Base-by-base conservation (phyloP, 257 asterid species). In the Solanum chiquidenum region DNA sequence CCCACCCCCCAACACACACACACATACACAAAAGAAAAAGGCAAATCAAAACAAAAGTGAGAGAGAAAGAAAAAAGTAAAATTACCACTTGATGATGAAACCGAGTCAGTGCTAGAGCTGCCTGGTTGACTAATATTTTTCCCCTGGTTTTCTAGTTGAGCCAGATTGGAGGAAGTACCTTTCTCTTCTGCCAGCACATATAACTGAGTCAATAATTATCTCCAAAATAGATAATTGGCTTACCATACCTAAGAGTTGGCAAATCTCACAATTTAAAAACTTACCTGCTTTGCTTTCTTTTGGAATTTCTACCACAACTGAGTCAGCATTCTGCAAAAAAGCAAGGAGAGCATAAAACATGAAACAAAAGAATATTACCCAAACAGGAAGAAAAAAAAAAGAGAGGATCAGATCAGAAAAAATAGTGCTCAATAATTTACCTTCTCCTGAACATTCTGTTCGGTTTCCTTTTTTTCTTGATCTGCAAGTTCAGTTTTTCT, bases 41-140 rank as follows among this genome's bases (percentile, higher is more conserved):
- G 6, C 71, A 86, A 72, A 31, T 40, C 83, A 82, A 44, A 90
- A 80, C 23, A 75, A 87, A 86, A 29, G 38, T 27, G 40, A 27
- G 42, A 27, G 18, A 31, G 20, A 80, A 21, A 79, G 69, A 46
- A 13, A 79, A 79, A 44, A 18, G 38, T 80, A 80, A 80, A 77
- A 69, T 87, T 91, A 96, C 95, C 95, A 87, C 96, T 92, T 72
- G 96, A 93, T 71, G 94, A 94, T 74, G 94, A 95, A 88, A 95
- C 95, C 7, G 96, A 92, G 84, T 92, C 93, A 69, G 93, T 85
- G 88, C 93, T 91, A 85, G 95, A 93, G 91, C 94, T 91, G 92
- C 93, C 92, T 86, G 94, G 84, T 92, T 91, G 88, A 88, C 90
- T 73, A 88, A 86, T 91, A 89, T 89, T 87, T 69, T 84, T 89